Percentiles rank a stretch among this genome's conserved stretches.
Conservation (phyloP, 148 eudicot species). For the Cornus florida region DNA sequence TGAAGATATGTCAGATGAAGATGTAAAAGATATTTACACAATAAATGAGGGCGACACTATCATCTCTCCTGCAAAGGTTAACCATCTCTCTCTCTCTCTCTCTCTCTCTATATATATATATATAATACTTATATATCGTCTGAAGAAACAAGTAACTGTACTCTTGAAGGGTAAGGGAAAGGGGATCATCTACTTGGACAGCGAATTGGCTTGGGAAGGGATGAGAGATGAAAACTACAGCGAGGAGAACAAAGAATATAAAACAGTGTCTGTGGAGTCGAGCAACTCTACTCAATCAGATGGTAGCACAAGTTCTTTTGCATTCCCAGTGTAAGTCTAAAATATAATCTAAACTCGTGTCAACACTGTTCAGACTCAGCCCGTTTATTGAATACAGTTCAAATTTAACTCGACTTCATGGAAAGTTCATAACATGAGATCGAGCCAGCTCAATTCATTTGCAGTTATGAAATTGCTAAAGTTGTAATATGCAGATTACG, state of each 20-base stretch:
- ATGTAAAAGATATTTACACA: not conserved
- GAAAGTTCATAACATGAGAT: too few relatives aligned
- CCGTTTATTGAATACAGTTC: too few relatives aligned
- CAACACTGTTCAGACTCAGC: too few relatives aligned
- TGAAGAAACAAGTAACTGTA: not conserved
- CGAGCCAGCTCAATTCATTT: too few relatives aligned
- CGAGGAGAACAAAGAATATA: not conserved
- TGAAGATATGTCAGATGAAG: not conserved
- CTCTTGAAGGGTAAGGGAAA: not conserved
- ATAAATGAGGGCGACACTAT: not conserved
- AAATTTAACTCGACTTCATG: too few relatives aligned
- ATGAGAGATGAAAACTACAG: not conserved
- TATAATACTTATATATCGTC: too few relatives aligned
- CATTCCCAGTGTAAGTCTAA: not conserved
- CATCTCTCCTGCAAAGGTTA: not conserved
- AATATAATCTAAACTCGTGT: too few relatives aligned
- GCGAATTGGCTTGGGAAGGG: not conserved
- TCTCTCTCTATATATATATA: not conserved
- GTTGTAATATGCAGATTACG: constrained; percentile 48
- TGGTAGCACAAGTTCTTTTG: not conserved
- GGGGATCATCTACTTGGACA: not conserved
- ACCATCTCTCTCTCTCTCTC: not conserved
- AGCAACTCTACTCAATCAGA: not conserved
- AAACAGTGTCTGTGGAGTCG: not conserved
- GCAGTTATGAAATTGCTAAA: too few relatives aligned